phyloP scores from a whole-genome alignment of 768 basidiomycete genomes.

The Hygrophorus russula region DNA sequence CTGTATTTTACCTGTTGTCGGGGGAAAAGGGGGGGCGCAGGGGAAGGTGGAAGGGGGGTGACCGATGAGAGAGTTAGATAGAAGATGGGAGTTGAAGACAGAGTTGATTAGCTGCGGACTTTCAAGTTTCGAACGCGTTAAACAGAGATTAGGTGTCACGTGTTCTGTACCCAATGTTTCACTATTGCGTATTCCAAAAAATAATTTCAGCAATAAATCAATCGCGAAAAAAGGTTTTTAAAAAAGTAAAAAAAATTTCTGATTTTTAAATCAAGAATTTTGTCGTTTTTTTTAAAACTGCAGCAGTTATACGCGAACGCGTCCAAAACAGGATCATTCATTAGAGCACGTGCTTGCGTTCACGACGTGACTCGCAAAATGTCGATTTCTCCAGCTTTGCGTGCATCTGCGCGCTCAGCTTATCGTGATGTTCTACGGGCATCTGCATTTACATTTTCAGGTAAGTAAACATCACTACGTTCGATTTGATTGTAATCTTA shows the following conservation, averaged over 20 bases:
- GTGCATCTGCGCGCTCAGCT: slow-evolving; percentile 58
- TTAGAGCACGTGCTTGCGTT: not conserved
- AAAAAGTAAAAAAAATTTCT: too few relatives aligned
- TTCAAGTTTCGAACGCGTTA: too few relatives aligned
- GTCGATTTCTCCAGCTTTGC: slow-evolving; percentile 45
- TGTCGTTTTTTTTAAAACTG: too few relatives aligned
- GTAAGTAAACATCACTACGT: slow-evolving; percentile 18
- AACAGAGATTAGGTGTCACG: too few relatives aligned
- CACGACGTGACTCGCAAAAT: slow-evolving; percentile 19
- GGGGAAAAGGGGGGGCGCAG: slow-evolving; percentile 12
- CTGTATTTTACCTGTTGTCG: slow-evolving; percentile 6
- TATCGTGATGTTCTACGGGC: slow-evolving; percentile 66
- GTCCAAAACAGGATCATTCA: not conserved
- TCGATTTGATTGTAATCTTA: slow-evolving; percentile 2
- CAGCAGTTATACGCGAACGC: too few relatives aligned
- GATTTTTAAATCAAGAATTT: too few relatives aligned
- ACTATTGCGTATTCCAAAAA: too few relatives aligned
- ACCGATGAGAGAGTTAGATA: not conserved
- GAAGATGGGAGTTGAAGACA: slow-evolving; percentile 40
- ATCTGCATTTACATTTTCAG: slow-evolving; percentile 54
- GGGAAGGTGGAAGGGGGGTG: slow-evolving; percentile 9
- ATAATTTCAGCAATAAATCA: too few relatives aligned
- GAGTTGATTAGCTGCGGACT: slow-evolving; percentile 12
- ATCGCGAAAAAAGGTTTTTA: too few relatives aligned
- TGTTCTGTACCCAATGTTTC: too few relatives aligned